phyloP scores from a whole-genome alignment of 768 basidiomycete species.

The Boletus tomentosulus region DNA sequence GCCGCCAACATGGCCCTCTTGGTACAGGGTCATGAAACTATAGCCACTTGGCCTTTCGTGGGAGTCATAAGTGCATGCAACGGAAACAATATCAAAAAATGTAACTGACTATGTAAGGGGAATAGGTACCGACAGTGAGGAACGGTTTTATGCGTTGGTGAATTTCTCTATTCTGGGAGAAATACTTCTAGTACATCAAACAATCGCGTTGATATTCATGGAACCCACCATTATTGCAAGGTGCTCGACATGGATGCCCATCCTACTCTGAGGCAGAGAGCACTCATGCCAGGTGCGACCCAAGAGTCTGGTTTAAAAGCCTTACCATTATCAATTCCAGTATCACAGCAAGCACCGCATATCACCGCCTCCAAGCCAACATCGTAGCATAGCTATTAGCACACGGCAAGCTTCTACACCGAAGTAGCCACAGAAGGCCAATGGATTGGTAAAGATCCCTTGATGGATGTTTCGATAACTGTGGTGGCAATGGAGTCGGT shows the following conservation, averaged over 20 bases:
- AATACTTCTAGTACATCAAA: background rate
- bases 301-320: background rate
- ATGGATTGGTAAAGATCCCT: background rate
- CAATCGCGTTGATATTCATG: background rate
- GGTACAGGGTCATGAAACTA: background rate
- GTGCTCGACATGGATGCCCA: background rate
- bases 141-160: background rate
- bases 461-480: background rate
- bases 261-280: background rate
- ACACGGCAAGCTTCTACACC: background rate
- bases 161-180: background rate
- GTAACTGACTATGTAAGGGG: background rate
- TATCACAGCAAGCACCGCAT: slow-evolving; percentile 18
- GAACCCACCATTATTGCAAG: background rate
- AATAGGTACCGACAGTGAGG: background rate
- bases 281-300: background rate
- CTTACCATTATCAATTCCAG: background rate
- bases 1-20: background rate
- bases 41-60: slow-evolving; percentile 7
- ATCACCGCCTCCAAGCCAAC: slow-evolving; percentile 6
- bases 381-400: slow-evolving; percentile 1
- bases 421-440: background rate
- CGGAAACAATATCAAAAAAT: background rate
- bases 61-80: background rate
- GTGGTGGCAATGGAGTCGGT: background rate